Evolutionary conservation across 352 stramenopile species (phyloP).

Genomic region (Globisporangium megalacanthum): DNA sequence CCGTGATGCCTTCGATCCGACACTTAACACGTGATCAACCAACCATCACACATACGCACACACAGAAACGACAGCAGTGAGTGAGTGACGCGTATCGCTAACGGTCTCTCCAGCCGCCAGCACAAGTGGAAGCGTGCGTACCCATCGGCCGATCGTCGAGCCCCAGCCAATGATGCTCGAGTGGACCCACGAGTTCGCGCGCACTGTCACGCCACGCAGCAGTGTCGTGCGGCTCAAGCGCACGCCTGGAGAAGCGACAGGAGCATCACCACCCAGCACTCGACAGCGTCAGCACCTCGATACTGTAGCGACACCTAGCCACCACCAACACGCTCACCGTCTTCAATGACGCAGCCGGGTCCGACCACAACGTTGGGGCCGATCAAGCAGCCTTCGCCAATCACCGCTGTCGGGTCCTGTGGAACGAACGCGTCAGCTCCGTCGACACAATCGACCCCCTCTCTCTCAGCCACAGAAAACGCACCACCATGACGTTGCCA

Average conservation of each 20-base stretch:
- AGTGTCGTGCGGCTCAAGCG: conserved; percentile 79
- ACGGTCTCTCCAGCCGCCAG: background rate
- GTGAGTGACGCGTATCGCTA: background rate
- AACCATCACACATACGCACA: background rate
- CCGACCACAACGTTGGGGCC: conserved; percentile 84
- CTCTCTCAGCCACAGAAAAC: background rate
- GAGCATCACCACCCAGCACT: background rate
- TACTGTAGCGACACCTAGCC: background rate
- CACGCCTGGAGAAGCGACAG: conserved; percentile 33
- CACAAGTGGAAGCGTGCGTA: conserved; percentile 18
- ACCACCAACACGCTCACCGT: conserved; percentile 26
- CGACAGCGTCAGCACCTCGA: background rate
- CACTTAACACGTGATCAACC: conserved; percentile 32
- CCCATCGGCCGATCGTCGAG: conserved; percentile 81
- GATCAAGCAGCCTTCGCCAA: conserved; percentile 77
- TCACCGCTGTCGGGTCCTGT: conserved; percentile 62
- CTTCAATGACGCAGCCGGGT: conserved; percentile 77
- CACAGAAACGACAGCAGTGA: background rate
- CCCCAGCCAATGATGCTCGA: conserved; percentile 89
- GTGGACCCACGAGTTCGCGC: conserved; percentile 79
- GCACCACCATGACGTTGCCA: conserved; percentile 79
- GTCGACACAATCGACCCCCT: background rate
- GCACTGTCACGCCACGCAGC: conserved; percentile 68
- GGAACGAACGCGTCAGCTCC: background rate
- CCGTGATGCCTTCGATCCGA: conserved; percentile 77